phyloP scores from a whole-genome alignment of 495 filamentous ascomycete species.

The Hypomontagnella monticulosa region DNA sequence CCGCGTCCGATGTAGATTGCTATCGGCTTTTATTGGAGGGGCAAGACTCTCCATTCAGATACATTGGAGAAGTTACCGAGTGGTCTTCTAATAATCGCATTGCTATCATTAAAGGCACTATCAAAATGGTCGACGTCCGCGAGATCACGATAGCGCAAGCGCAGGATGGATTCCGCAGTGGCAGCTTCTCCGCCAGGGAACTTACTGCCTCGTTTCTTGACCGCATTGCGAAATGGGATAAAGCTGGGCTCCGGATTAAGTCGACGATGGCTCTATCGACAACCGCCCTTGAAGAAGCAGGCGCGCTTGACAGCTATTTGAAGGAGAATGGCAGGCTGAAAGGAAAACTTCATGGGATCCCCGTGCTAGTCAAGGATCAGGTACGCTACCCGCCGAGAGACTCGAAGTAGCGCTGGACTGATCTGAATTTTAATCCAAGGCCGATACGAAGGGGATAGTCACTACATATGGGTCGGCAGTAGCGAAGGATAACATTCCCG shows the following conservation, averaged over 20 bases:
- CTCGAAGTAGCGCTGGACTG: background rate
- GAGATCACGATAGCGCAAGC: conserved; percentile 42
- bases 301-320: conserved; percentile 23
- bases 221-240: conserved; percentile 33
- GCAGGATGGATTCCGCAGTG: conserved; percentile 28
- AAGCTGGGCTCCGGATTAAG: conserved; percentile 38
- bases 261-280: conserved; percentile 37
- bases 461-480: conserved; percentile 39
- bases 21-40: background rate
- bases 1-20: background rate
- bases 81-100: no score
- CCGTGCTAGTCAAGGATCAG: conserved; percentile 44
- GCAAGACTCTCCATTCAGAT: background rate
- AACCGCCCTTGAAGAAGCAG: conserved; percentile 30
- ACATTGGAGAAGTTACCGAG: background rate
- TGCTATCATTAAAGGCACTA: background rate
- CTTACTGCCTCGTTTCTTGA: conserved; percentile 31
- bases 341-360: conserved; percentile 44
- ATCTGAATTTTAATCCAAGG: conserved; percentile 1
- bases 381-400: conserved; percentile 2
- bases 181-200: conserved; percentile 33
- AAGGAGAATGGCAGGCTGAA: conserved; percentile 14
- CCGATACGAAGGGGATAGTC: conserved; percentile 40
- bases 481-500: conserved; percentile 26
- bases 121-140: conserved; percentile 30